Conservation (phyloP, 306 rosid genomes). For the Prunus mongolica region DNA sequence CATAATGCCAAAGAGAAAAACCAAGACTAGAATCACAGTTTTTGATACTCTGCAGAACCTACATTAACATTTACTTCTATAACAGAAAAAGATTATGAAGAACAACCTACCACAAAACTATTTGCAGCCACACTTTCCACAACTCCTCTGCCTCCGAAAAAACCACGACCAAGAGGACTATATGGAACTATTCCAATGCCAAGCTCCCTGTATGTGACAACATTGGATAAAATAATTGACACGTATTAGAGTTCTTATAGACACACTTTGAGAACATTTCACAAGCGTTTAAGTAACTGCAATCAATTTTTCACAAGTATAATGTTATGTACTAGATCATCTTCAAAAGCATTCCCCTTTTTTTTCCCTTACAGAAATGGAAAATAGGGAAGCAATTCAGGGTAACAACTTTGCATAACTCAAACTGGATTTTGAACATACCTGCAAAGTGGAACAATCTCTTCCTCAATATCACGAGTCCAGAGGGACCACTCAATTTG, state of each 20-base stretch:
- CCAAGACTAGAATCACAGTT: background rate
- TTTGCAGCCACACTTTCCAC: conserved; percentile 41
- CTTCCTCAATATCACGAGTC: conserved; percentile 74
- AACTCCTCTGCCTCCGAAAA: conserved; percentile 70
- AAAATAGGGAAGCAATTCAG: background rate
- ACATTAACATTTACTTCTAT: background rate
- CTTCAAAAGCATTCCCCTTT: too few relatives aligned
- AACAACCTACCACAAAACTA: conserved; percentile 41
- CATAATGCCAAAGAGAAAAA: too few relatives aligned
- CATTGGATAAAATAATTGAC: background rate
- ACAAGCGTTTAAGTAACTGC: background rate
- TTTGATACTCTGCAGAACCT: background rate
- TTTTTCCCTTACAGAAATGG: background rate
- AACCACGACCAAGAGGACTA: conserved; percentile 80
- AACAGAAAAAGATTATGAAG: background rate
- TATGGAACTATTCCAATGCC: conserved; percentile 84
- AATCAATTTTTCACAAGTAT: too few relatives aligned
- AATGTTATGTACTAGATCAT: too few relatives aligned
- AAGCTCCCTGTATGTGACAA: conserved; percentile 50
- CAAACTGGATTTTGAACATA: conserved; percentile 9
- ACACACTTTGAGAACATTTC: background rate
- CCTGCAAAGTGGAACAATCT: conserved; percentile 73
- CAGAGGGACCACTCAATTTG: conserved; percentile 85
- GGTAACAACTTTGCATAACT: too few relatives aligned
- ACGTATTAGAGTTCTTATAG: background rate